phyloP scores from a whole-genome alignment of 345 rosid species.

The Bruguiera gymnorhiza region DNA sequence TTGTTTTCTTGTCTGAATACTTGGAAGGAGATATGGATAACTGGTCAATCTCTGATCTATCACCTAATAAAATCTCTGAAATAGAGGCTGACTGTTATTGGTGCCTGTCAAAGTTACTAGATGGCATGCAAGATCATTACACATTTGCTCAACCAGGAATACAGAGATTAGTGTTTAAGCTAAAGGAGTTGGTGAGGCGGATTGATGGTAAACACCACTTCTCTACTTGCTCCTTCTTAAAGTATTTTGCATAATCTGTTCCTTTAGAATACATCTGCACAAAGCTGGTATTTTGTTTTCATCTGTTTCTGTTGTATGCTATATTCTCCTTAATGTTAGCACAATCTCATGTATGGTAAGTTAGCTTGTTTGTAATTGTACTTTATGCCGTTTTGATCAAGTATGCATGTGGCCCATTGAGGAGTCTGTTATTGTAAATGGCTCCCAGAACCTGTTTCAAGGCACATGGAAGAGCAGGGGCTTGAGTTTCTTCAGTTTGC shows the following conservation, averaged over 20 bases:
- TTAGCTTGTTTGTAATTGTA: too few species aligned
- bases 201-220: conserved; percentile 70
- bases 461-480: conserved; percentile 96
- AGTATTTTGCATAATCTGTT: neutral
- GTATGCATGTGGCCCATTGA: neutral
- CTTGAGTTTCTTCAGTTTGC: conserved; percentile 98
- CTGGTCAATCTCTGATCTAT: conserved; percentile 72
- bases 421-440: conserved; percentile 12
- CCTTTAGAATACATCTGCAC: too few species aligned
- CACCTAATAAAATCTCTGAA: conserved; percentile 59
- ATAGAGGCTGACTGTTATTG: conserved; percentile 93
- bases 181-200: conserved; percentile 85
- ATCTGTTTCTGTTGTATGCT: too few species aligned
- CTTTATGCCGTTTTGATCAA: neutral
- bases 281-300: too few species aligned
- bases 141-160: conserved; percentile 99
- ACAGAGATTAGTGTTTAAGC: conserved; percentile 96
- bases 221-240: neutral
- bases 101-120: conserved; percentile 90
- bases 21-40: conserved; percentile 65
- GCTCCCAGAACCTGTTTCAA: conserved; percentile 81
- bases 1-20: conserved; percentile 84
- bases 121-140: conserved; percentile 99
- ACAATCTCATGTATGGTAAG: too few species aligned
- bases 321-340: too few species aligned